Evolutionary conservation across 2,329 filamentous ascomycete genomes (phyloP), one percentile per base, ranked within the genome.

Genomic region (Monilinia aucupariae): DNA sequence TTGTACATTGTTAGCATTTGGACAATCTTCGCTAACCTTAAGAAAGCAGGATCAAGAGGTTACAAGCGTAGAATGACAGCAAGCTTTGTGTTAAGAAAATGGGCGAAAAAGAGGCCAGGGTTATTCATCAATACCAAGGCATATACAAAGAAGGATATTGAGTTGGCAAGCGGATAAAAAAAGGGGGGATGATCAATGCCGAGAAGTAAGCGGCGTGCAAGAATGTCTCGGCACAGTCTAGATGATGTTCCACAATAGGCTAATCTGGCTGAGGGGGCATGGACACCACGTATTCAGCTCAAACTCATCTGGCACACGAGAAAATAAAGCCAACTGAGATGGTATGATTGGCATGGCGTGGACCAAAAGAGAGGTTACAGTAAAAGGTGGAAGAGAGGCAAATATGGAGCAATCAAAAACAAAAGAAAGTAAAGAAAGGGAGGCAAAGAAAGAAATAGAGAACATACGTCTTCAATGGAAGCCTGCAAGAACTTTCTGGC

Each of bases 401-500:
- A 3, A 48, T 2, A 17, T 25, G 41, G 4, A 6, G 25, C 37
- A n/a, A 25, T 25, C 3, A 32, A 32, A 12, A 41, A 30, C 25
- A 43, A 15, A 43, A 50, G 2, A 62, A n/a, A 4, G 37, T 43
- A 10, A 32, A 56, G 39, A 32, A 49, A 58, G 30, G 54, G 25
- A 15, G 9, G 17, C 39, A 22, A 71, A 53, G 37, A 27, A 39
- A 27, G 50, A 20, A n/a, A n/a, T n/a, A n/a, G 22, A 15, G 7
- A 55, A 81, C 86, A 81, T 75, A 92, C 90, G 75, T 92, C 92
- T 74, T 96, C 91, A 61, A 96, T 85, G 67, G 91, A 96, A 51
- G 91, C 91, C 76, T 96, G 91, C 77, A 97, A 82, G 76, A 96
- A 94, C 69, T 88, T 88, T 66, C 93, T 83, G 55, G 92, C 90